Percentiles rank a stretch among this genome's conserved stretches.
phyloP scores from a whole-genome alignment of 805 yeast genomes.

The Kurtzmaniella fragi region DNA sequence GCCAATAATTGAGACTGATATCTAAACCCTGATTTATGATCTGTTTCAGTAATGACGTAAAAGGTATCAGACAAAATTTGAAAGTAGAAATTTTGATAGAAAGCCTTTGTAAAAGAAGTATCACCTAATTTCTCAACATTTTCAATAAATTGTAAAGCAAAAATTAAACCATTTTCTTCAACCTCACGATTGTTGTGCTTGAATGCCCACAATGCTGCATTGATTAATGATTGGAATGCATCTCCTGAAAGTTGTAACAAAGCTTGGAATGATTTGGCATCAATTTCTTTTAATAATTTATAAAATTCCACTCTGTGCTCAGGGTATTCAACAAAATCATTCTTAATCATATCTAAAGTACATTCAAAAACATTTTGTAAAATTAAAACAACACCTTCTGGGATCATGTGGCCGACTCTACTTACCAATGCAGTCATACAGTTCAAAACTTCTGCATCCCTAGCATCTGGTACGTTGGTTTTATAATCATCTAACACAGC shows the following conservation, averaged over 20 bases:
- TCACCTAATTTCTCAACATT: slow-evolving; percentile 78
- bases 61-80: slow-evolving; percentile 89
- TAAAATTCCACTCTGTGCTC: slow-evolving; percentile 97
- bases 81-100: slow-evolving; percentile 84
- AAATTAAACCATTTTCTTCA: slow-evolving; percentile 82
- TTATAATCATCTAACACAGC: slow-evolving; percentile 89
- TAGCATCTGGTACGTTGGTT: slow-evolving; percentile 87
- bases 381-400: slow-evolving; percentile 83
- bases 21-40: slow-evolving; percentile 94
- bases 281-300: slow-evolving; percentile 81
- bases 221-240: slow-evolving; percentile 85
- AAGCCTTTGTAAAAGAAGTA: slow-evolving; percentile 72
- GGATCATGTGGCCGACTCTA: slow-evolving; percentile 82
- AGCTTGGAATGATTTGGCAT: slow-evolving; percentile 80
- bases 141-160: slow-evolving; percentile 76
- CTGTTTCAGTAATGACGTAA: slow-evolving; percentile 91
- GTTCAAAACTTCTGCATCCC: slow-evolving; percentile 95
- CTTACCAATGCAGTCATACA: slow-evolving; percentile 89
- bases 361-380: slow-evolving; percentile 90
- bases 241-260: slow-evolving; percentile 83
- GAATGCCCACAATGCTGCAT: slow-evolving; percentile 97
- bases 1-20: slow-evolving; percentile 82
- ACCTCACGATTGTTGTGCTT: slow-evolving; percentile 97
- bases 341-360: slow-evolving; percentile 91
- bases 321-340: slow-evolving; percentile 94